These are phyloP conservation scores for Penicillium thymicola DNA, from an alignment of 2,329 filamentous ascomycete species.

Conservation along the genomic window DNA sequence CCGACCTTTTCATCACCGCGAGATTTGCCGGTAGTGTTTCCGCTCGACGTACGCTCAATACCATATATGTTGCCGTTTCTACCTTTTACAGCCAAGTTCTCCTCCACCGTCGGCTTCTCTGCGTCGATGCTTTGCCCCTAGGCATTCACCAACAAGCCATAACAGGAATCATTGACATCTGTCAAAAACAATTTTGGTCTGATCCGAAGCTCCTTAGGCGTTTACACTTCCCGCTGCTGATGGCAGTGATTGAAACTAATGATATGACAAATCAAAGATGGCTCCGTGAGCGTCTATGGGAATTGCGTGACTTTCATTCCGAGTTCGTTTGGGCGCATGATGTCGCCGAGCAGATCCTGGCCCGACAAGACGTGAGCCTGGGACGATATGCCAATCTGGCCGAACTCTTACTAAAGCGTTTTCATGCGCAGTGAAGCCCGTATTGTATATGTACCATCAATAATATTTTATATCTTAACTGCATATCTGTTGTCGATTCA, in stretches of 20 bases:
- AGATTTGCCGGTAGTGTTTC: conserved; percentile 30
- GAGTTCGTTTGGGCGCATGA: conserved; percentile 32
- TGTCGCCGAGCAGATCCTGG: conserved; percentile 28
- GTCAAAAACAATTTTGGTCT: conserved; percentile 30
- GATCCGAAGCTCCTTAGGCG: conserved; percentile 33
- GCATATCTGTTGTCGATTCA: conserved; percentile 7
- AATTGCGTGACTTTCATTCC: conserved; percentile 29
- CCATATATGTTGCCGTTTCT: conserved; percentile 34
- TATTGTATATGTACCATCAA: conserved; percentile 13
- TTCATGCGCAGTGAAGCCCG: conserved; percentile 13
- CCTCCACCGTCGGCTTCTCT: conserved; percentile 33
- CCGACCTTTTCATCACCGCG: conserved; percentile 37
- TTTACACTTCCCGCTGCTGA: conserved; percentile 34
- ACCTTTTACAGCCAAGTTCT: conserved; percentile 36
- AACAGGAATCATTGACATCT: conserved; percentile 32
- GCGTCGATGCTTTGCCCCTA: conserved; percentile 15
- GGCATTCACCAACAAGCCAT: conserved; percentile 29
- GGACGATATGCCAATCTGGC: conserved; percentile 27
- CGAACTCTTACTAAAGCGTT: conserved; percentile 24
- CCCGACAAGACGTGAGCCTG: conserved; percentile 25
- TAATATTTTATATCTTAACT: conserved; percentile 8
- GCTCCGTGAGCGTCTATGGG: conserved; percentile 31
- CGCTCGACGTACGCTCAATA: conserved; percentile 34
- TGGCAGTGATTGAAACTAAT: conserved; percentile 34
- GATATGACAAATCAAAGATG: conserved; percentile 29